Percentiles rank a stretch among this genome's conserved stretches.
Conservation (phyloP, 2,329 filamentous ascomycete genomes). For the Neocatenulostroma microsporum region DNA sequence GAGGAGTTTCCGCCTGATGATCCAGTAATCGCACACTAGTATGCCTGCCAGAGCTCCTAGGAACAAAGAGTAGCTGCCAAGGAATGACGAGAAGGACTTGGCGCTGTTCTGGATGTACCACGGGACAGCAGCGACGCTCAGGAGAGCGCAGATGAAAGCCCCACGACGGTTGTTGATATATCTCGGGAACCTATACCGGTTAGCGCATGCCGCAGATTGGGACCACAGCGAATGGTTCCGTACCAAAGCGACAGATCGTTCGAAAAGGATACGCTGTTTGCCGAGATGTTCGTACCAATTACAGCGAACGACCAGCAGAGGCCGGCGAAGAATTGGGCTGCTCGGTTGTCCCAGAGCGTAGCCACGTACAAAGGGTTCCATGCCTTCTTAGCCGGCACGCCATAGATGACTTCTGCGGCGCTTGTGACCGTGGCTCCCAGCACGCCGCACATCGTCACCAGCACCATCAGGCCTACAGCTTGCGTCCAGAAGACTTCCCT, state of each 20-base stretch:
- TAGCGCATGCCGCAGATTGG: too few relatives aligned
- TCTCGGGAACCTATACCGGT: conserved; percentile 12
- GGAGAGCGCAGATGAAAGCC: conserved; percentile 6
- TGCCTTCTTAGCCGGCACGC: conserved; percentile 32
- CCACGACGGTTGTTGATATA: conserved; percentile 9
- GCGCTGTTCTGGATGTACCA: conserved; percentile 11
- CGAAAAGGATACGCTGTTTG: conserved; percentile 29
- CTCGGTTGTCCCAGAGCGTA: conserved; percentile 8
- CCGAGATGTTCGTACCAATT: conserved; percentile 10
- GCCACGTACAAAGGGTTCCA: conserved; percentile 13
- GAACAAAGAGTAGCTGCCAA: conserved; percentile 53
- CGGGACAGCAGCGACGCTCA: conserved; percentile 7
- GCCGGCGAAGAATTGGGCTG: conserved; percentile 14
- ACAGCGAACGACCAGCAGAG: conserved; percentile 46
- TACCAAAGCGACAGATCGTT: conserved; percentile 34
- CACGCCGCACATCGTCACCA: conserved; percentile 43
- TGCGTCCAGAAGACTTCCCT: conserved; percentile 35
- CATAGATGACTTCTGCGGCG: conserved; percentile 35
- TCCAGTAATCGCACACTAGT: conserved; percentile 53
- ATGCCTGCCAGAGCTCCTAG: conserved; percentile 55
- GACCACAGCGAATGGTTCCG: too few relatives aligned
- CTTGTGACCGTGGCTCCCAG: conserved; percentile 31
- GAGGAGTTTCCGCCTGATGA: conserved; percentile 34
- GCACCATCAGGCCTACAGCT: conserved; percentile 35
- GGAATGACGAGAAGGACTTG: conserved; percentile 7